These are phyloP conservation scores for Aspergillus sp. DNA, from an alignment of 2,329 filamentous ascomycete genomes.

Conservation along the genomic window DNA sequence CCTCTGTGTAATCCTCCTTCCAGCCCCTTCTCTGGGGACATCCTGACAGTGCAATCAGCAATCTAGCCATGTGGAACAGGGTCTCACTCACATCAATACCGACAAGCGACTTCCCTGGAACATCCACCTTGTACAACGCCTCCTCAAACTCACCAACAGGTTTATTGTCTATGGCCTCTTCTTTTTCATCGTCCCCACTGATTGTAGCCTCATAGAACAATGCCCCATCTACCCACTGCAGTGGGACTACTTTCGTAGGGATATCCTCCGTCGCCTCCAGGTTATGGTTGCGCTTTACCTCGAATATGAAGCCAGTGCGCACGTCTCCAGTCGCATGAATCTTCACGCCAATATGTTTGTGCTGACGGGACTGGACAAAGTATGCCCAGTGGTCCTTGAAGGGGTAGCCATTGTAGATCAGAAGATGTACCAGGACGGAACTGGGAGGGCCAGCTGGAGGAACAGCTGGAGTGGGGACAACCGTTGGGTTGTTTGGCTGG, in stretches of 20 bases:
- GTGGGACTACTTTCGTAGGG: constrained; percentile 24
- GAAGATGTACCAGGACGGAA: constrained; percentile 28
- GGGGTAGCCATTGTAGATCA: constrained; percentile 32
- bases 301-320: constrained; percentile 29
- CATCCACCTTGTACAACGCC: constrained; percentile 14
- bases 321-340: constrained; percentile 36
- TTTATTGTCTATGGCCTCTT: constrained; percentile 15
- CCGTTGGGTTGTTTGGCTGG: background rate
- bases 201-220: constrained; percentile 27
- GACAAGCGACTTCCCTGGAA: constrained; percentile 19
- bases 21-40: too few species aligned
- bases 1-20: background rate
- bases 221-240: constrained; percentile 31
- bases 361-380: constrained; percentile 21
- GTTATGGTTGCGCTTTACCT: constrained; percentile 31
- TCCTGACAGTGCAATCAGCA: too few species aligned
- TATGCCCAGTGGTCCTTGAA: constrained; percentile 42
- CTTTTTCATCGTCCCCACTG: constrained; percentile 17
- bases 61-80: too few species aligned
- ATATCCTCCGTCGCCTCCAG: constrained; percentile 8
- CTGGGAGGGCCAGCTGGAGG: background rate
- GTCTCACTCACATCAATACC: constrained; percentile 5
- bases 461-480: background rate
- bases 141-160: constrained; percentile 31
- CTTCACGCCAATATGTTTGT: constrained; percentile 25